Conservation (phyloP, 2,329 filamentous ascomycete genomes). For the Tetracladium maxilliforme region DNA sequence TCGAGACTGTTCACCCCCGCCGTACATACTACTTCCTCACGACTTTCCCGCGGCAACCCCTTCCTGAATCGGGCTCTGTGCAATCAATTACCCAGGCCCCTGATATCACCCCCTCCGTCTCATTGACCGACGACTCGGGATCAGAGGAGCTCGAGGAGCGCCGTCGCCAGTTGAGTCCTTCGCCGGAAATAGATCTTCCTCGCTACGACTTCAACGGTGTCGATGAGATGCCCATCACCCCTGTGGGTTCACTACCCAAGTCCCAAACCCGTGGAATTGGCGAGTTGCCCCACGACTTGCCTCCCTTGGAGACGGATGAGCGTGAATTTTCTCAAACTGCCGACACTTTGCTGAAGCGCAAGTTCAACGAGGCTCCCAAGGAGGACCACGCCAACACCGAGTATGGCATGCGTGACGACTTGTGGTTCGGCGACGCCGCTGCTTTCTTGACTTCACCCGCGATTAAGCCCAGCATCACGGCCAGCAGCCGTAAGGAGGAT, state of each 20-base stretch:
- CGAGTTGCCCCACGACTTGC: conserved; percentile 41
- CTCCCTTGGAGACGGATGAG: conserved; percentile 85
- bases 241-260: conserved; percentile 47
- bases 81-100: conserved; percentile 37
- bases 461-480: conserved; percentile 31
- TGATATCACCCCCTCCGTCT: conserved; percentile 69
- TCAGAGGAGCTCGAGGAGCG: conserved; percentile 62
- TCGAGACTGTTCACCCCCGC: conserved; percentile 82
- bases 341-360: conserved; percentile 53
- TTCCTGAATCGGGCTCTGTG: conserved; percentile 60
- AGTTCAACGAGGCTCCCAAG: conserved; percentile 23
- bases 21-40: conserved; percentile 95
- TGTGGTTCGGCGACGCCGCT: conserved; percentile 34
- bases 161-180: conserved; percentile 64
- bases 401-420: conserved; percentile 30
- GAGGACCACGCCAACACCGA: not conserved
- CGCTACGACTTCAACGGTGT: conserved; percentile 71
- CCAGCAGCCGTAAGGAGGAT: conserved; percentile 21
- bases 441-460: conserved; percentile 37
- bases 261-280: conserved; percentile 18
- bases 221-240: conserved; percentile 45
- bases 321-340: conserved; percentile 95
- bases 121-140: conserved; percentile 47
- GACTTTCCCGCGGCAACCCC: conserved; percentile 68
- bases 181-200: conserved; percentile 84